Base-by-base conservation (phyloP, 768 basidiomycete genomes). In the Mycena galericulata region DNA sequence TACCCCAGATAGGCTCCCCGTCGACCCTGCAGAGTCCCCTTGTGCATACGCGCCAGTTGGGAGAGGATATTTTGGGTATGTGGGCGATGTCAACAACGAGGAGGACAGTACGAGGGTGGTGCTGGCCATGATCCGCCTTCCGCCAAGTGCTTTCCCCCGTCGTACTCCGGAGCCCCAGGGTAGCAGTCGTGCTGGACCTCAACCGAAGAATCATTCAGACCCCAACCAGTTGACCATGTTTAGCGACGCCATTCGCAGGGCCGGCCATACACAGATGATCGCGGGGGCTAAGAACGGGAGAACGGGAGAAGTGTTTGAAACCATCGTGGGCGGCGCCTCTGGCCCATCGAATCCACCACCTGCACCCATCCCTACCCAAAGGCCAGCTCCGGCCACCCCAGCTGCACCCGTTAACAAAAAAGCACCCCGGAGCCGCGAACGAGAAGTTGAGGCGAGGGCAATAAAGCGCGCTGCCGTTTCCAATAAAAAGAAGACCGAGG, bases 21-120 rank as follows among this genome's bases (percentile, higher is more conserved):
- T 69, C 36, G 71, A 66, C 43, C 47, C 56, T 4, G 49, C 51
- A 6, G 73, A 77, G 62, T 55, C 64, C 5, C 71, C 76, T 14
- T 66, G 63, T 43, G 70, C 62, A 29, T 73, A 46, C 40, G 46
- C 64, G 1, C 26, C 41, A 2, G 43, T 74, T 24, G 73, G 65
- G 14, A n/a, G n/a, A 32, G 72, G 72, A 14, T 72, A 43, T 38
- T 38, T 73, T 24, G 71, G 70, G 3, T 73, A 65, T 24, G 61
- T 71, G 34, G 72, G 72, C 17, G 72, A 73, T 58, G 68, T 73
- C 20, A 73, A 73, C 27, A 50, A 32, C 29, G 72, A 73, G 51
- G 59, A 65, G 29, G 70, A 41, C 29, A 65, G 53, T n/a, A 66
- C 58, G 17, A 50, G 43, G 20, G 41, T 60, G 12, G 58, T 68